Base-by-base conservation (phyloP, 1,139 yeast species). In the Suhomyces wounanorum region DNA sequence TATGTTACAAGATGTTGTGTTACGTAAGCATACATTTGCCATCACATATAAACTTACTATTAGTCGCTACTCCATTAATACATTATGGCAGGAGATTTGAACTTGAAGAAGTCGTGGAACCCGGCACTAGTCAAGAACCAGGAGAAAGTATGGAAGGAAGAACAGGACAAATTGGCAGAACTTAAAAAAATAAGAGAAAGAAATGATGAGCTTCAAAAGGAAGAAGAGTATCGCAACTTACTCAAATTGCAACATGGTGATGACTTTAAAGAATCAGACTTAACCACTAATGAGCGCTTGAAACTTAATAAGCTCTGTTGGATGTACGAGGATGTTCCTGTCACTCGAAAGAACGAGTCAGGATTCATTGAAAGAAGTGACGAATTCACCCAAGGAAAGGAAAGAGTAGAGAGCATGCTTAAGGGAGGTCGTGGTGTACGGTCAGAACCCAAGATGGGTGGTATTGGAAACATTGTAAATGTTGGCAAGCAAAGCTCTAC, bases 51-150 rank as follows among this genome's bases (percentile, higher is more conserved):
- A 13, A 13, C n/a, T 18, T 17, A 1, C 10, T 21, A 37, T 9
- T 3, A 16, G 9, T 13, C 2, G 16, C 30, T 10, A 13, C 10
- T 9, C 6, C 11, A 5, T 26, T 11, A n/a, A 16, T 2, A 3
- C 14, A 54, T 21, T 21, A 77, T 76, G 81, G 89, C 95, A 1
- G 91, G 95, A 8, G 96, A 92, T 68, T 75, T 92, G 56, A 92
- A 92, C 65, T 69, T 91, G 52, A 87, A 92, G 69, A 94, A 94
- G 67, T 92, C 98, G 53, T 94, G 98, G 98, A 91, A 92, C 66
- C 97, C 98, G 3, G 92, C 89, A 40, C 75, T 89, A 47, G 75
- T 88, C 60, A 88, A 88, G 68, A 94, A 94, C 74, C 92, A 87
- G 69, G 86, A 85, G 59, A 87, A 85, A 63, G 94, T 92, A 33